phyloP scores from a whole-genome alignment of 2,329 filamentous ascomycete genomes.

The Nemania sp. region DNA sequence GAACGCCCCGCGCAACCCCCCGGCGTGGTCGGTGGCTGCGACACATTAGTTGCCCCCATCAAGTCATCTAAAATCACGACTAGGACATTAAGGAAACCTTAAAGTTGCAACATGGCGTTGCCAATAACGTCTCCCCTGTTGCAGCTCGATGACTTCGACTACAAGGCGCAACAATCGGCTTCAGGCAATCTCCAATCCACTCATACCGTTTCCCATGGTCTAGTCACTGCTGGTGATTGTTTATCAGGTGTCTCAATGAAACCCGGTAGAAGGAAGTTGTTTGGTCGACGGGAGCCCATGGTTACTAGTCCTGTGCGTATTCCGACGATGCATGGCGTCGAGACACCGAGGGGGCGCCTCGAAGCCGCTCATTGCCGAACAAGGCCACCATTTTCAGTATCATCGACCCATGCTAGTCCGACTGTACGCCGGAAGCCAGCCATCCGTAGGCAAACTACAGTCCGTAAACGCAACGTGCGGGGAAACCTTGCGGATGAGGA shows the following conservation, averaged over 20 bases:
- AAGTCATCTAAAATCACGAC: not conserved
- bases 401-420: not conserved
- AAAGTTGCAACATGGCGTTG: not conserved
- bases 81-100: too few relatives aligned
- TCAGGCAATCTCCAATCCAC: not conserved
- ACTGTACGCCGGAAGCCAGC: not conserved
- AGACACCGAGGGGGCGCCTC: not conserved
- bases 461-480: not conserved
- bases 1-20: not conserved
- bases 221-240: not conserved
- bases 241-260: not conserved
- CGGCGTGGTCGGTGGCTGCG: not conserved
- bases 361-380: not conserved
- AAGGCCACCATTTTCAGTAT: not conserved
- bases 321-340: not conserved
- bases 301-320: not conserved
- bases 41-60: not conserved
- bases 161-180: not conserved
- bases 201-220: not conserved
- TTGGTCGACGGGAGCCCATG: not conserved
- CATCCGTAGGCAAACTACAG: not conserved
- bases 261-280: not conserved
- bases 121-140: not conserved
- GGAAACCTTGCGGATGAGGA: not conserved
- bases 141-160: not conserved